Base-by-base conservation (phyloP, 2,329 filamentous ascomycete species). In the Penicillium sp. region DNA sequence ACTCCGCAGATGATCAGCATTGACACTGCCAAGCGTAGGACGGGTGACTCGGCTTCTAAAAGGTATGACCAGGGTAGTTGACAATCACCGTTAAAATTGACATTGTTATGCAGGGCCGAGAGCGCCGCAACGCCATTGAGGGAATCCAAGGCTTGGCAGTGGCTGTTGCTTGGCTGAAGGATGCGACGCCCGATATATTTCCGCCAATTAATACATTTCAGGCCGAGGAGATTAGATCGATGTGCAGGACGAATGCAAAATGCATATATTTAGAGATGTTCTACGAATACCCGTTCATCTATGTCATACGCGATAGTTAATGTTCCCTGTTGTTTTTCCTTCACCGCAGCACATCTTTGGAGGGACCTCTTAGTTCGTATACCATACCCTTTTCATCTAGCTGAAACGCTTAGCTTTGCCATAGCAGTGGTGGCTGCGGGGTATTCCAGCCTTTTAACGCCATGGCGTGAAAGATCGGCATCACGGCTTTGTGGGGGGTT, bases 391-490 rank as follows among this genome's bases (percentile, higher is more conserved):
- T 17, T 46, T 35, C 17, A 36, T 37, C 36, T 12, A 38, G 35
- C 9, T 31, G 42, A 31, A 44, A 44, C 42, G 2, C n/a, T 16
- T 44, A 10, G 42, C n/a, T 30, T 69, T 1, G 58, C 59, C 4
- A 19, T 58, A 3, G 33, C 55, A n/a, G 56, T 68, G 28, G 45
- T 57, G 8, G 54, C 51, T 6, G 61, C 61, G 2, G 60, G 59
- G 42, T 59, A 61, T 31, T 43, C 65, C n/a, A 37, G 53, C 35
- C 43, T 9, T 53, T 59, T 16, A 64, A 67, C 51, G 44, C 52
- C 9, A 70, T 62, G 4, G 54, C 67, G 1, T 67, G 26, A 50
- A 60, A 28, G 49, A 56, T 26, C 51, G 45, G 12, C 58, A 61
- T 48, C 60, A 61, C 36, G 51, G 56, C 12, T 54, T 62, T 38